Evolutionary conservation across 2,329 filamentous ascomycete species (phyloP).

Genomic region (Colletotrichum spaethianum): DNA sequence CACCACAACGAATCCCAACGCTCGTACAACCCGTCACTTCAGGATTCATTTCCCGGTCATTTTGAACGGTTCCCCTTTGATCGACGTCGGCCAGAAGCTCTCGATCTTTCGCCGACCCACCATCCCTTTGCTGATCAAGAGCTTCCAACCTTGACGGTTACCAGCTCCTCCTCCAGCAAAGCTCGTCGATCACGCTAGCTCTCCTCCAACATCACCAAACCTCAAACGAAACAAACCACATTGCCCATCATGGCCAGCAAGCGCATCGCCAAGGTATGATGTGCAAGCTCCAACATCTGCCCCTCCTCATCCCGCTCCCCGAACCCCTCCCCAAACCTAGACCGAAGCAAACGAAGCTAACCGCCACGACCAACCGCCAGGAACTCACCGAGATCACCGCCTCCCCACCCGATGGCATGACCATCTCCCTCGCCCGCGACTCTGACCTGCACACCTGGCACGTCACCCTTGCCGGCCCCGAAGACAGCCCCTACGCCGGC

Average conservation of each 20-base stretch:
- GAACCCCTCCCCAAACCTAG: background rate
- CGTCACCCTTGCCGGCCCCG: constrained; percentile 62
- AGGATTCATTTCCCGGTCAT: too few relatives aligned
- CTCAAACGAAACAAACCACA: background rate
- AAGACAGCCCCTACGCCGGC: constrained; percentile 66
- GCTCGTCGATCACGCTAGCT: constrained; percentile 1
- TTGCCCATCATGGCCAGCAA: constrained; percentile 57
- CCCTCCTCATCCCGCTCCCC: background rate
- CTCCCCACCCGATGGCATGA: constrained; percentile 63
- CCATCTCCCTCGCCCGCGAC: constrained; percentile 61
- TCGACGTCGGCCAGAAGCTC: background rate
- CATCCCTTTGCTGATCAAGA: constrained; percentile 1
- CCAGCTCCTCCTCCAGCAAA: constrained; percentile 16
- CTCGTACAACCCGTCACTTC: too few relatives aligned
- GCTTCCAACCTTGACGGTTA: constrained; percentile 24
- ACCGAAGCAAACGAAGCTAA: constrained; percentile 4
- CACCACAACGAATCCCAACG: background rate
- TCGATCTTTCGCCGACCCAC: background rate
- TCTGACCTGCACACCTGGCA: constrained; percentile 68
- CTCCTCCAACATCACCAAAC: constrained; percentile 4
- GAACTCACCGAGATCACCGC: constrained; percentile 67
- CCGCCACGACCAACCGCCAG: constrained; percentile 53
- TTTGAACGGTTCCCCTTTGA: background rate
- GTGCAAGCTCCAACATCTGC: constrained; percentile 2
- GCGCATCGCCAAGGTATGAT: constrained; percentile 60